Evolutionary conservation across 208 protist species (phyloP).

Genomic region (Lotmaria passim): DNA sequence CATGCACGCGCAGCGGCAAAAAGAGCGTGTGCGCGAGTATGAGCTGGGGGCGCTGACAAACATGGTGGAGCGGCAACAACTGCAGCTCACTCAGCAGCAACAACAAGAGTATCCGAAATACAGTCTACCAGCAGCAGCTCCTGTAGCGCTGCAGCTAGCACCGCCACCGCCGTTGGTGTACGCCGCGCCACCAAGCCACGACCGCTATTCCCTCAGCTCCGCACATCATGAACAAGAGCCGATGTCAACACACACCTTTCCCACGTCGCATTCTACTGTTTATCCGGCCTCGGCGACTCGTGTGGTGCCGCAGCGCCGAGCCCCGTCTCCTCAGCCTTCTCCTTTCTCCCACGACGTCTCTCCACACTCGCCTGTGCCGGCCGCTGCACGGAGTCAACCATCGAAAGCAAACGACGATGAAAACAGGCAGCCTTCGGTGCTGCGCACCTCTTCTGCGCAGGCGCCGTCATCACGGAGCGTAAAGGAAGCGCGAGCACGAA

Average conservation of each 20-base stretch:
- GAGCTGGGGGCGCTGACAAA: conserved; percentile 57
- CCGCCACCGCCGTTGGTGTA: conserved; percentile 12
- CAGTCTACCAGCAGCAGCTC: neutral
- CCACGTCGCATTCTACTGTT: neutral
- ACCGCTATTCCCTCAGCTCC: neutral
- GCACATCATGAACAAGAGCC: neutral
- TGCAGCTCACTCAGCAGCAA: conserved; percentile 18
- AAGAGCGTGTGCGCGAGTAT: conserved; percentile 61
- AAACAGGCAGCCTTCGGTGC: neutral
- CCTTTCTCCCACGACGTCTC: too few relatives aligned
- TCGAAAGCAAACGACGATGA: neutral
- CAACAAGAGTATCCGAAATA: neutral
- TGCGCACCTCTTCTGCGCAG: neutral
- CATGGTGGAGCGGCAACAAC: conserved; percentile 60
- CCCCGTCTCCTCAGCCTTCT: neutral
- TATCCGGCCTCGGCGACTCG: neutral
- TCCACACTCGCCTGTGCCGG: neutral
- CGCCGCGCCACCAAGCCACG: neutral
- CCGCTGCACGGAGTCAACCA: neutral
- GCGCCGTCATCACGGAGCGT: too few relatives aligned
- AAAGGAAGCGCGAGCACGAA: neutral
- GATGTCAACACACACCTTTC: neutral
- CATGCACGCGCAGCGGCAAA: conserved; percentile 59
- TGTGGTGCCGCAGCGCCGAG: neutral
- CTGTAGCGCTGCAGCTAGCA: neutral